phyloP scores from a whole-genome alignment of 2,329 filamentous ascomycete genomes.

The Talaromyces sp. region DNA sequence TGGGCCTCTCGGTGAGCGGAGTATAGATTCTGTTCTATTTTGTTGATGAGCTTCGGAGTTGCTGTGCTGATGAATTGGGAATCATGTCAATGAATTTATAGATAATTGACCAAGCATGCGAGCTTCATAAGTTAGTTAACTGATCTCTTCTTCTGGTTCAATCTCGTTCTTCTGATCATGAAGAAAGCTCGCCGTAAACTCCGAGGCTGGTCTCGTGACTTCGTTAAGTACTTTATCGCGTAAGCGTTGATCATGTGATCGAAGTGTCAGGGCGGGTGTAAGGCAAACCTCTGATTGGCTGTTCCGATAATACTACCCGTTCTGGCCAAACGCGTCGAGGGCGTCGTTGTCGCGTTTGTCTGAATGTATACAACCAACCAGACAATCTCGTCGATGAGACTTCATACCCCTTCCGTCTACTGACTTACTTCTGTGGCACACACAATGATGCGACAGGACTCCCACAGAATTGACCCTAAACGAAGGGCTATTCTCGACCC shows the following conservation, averaged over 20 bases:
- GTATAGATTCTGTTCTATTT: background rate
- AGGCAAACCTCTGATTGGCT: slow-evolving; percentile 2
- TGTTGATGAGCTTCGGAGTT: background rate
- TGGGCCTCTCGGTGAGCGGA: slow-evolving; percentile 11
- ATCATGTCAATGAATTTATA: too few species aligned
- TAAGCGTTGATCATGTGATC: too few species aligned
- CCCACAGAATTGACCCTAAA: slow-evolving; percentile 55
- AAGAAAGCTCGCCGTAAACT: background rate
- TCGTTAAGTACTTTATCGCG: too few species aligned
- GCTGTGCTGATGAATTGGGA: background rate
- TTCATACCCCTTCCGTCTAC: background rate
- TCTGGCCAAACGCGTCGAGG: slow-evolving; percentile 4
- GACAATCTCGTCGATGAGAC: background rate
- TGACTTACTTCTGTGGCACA: background rate
- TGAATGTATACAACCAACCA: background rate
- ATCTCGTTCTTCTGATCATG: background rate
- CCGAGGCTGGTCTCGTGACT: background rate
- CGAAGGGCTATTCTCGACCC: slow-evolving; percentile 69
- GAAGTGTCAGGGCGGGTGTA: too few species aligned
- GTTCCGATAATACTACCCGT: slow-evolving; percentile 9
- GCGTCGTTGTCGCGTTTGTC: slow-evolving; percentile 10
- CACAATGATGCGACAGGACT: slow-evolving; percentile 43
- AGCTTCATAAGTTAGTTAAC: too few species aligned
- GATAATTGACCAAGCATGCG: too few species aligned
- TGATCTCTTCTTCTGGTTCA: too few species aligned